Conservation (phyloP, 73 alveolate species). For the Paramecium primaurelia region DNA sequence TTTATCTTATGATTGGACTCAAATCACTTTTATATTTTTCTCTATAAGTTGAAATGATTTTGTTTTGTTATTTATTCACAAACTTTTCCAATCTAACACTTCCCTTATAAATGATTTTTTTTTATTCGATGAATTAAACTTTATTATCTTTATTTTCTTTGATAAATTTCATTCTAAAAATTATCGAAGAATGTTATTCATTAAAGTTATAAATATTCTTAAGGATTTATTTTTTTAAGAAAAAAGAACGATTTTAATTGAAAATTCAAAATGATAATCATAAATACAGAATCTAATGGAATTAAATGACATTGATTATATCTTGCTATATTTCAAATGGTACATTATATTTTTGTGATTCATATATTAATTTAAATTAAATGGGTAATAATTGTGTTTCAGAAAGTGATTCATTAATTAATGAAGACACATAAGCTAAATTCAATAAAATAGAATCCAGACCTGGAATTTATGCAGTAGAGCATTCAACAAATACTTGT, state of each 20-base stretch:
- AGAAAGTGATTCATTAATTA: constrained; percentile 23
- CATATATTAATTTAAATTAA: neutral
- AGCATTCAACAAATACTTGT: neutral
- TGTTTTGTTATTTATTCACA: neutral
- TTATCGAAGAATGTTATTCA: neutral
- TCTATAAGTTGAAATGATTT: neutral
- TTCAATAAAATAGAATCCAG: neutral
- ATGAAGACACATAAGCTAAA: neutral
- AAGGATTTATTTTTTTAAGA: neutral
- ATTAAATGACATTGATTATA: neutral
- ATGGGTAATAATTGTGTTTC: constrained; percentile 17
- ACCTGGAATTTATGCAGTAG: constrained; percentile 12
- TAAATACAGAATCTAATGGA: neutral
- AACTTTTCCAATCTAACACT: neutral
- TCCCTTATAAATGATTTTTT: neutral
- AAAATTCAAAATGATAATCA: neutral
- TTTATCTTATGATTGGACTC: neutral
- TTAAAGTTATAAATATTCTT: neutral
- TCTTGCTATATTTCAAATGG: neutral
- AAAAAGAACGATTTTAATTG: neutral
- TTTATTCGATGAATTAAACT: constrained; percentile 4
- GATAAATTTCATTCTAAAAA: neutral
- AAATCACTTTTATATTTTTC: neutral
- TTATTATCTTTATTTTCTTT: constrained; percentile 16
- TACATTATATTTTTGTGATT: neutral